Base-by-base conservation (phyloP, 495 filamentous ascomycete species). In the Trypethelium eluteriae region DNA sequence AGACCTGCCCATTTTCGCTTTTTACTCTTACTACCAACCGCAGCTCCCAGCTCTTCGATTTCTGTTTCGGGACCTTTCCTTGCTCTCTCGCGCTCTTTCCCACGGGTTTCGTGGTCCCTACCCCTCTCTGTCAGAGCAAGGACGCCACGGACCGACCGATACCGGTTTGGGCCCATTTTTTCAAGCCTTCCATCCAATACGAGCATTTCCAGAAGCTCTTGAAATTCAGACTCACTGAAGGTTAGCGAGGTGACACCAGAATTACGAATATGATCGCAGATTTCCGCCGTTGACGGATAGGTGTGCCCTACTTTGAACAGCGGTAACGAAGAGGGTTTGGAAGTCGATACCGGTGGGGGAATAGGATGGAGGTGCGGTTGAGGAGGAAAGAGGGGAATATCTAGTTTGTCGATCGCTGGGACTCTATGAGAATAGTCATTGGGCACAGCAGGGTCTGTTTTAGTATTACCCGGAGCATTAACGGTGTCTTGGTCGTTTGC, bases 161-260 rank as follows among this genome's bases (percentile, higher is more conserved):
- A 74, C 50, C 39, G 63, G 34, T 66, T 66, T 2, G 25, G 44
- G n/a, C 67, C 70, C 64, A 78, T 70, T 32, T 70, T 66, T 74
- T 91, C 87, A 62, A 91, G 77, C 67, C 88, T 86, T 47, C 88
- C 89, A 74, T 98, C 94, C 77, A 85, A 96, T 56, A 86, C 84
- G 39, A 98, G 86, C 72, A 96, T 86, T 68, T 96, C 87, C 11
- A 97, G 82, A 2, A 98, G 79, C 70, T 91, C 85, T 67, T 88
- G 80, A 70, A 97, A 86, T 67, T 96, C 91, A 12, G 84, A 82
- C 64, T 88, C 84, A 57, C 79, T 81, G 5, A 92, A 76, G 35
- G 84, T 86, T 46, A 88, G 83, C 64, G 84, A 69, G 16, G 77
- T 63, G 64, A 94, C 79, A 18, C 82, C 81, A 49, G 80, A 83